Conservation (phyloP, 75 land plant species). For the Picea sitchensis region DNA sequence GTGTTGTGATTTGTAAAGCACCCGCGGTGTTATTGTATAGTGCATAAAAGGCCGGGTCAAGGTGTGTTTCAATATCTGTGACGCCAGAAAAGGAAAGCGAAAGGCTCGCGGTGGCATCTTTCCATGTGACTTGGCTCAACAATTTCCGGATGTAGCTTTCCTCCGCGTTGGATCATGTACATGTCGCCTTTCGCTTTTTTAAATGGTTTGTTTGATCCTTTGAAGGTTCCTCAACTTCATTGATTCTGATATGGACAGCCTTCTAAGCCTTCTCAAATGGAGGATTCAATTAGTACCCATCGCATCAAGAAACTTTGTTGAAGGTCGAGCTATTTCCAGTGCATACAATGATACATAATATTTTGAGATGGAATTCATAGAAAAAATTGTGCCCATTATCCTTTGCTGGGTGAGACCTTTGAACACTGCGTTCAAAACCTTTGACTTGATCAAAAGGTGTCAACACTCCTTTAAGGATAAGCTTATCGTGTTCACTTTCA, state of each 20-base stretch:
- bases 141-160: conserved; percentile 21
- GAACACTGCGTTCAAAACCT: conserved; percentile 90
- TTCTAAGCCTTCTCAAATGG: conserved; percentile 70
- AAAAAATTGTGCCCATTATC: conserved; percentile 19
- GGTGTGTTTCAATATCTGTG: too few relatives aligned
- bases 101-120: too few relatives aligned
- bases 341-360: conserved; percentile 55
- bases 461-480: too few relatives aligned
- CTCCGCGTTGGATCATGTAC: conserved; percentile 75
- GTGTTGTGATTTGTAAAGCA: too few relatives aligned
- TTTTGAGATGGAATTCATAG: conserved; percentile 57
- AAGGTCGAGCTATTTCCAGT: conserved; percentile 64
- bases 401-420: conserved; percentile 45
- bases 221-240: conserved; percentile 19
- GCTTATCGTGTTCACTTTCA: too few relatives aligned
- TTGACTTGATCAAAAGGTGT: conserved; percentile 63
- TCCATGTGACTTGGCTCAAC: conserved; percentile 7
- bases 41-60: too few relatives aligned
- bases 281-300: too few relatives aligned
- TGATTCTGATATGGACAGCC: conserved; percentile 18
- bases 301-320: conserved; percentile 83
- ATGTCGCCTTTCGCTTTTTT: conserved; percentile 52
- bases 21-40: too few relatives aligned
- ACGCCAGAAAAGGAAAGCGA: too few relatives aligned
- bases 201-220: conserved; percentile 18